phyloP scores from a whole-genome alignment of 495 filamentous ascomycete genomes.

The Hyaloscypha variabilis region DNA sequence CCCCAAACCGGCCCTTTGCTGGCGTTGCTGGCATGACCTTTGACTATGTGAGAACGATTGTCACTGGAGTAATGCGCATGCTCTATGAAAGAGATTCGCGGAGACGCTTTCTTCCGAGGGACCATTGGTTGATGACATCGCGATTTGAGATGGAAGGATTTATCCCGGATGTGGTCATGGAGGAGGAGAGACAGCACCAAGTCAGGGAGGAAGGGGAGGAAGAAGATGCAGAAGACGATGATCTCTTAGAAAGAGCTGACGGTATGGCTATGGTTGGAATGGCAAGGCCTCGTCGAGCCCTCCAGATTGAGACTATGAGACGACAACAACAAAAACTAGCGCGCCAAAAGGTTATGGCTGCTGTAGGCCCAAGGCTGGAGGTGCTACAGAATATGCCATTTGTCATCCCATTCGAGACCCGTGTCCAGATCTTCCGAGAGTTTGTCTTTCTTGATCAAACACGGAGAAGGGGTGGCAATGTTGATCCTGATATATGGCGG shows the following conservation, averaged over 20 bases:
- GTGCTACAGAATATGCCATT: constrained; percentile 97
- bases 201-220: constrained; percentile 54
- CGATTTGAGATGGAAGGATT: constrained; percentile 92
- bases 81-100: constrained; percentile 95
- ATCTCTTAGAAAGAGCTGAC: background rate
- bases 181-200: constrained; percentile 78
- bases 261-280: constrained; percentile 21
- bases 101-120: constrained; percentile 74
- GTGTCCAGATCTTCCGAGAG: constrained; percentile 92
- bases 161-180: constrained; percentile 80
- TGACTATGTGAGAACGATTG: constrained; percentile 75
- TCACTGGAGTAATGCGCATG: constrained; percentile 82
- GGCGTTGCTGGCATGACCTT: constrained; percentile 73
- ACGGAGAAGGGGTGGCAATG: constrained; percentile 70
- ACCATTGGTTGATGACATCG: constrained; percentile 94
- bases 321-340: constrained; percentile 65
- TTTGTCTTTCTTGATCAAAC: constrained; percentile 85
- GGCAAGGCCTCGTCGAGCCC: constrained; percentile 23
- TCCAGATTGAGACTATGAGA: constrained; percentile 48
- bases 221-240: constrained; percentile 41
- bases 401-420: constrained; percentile 88
- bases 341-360: constrained; percentile 67
- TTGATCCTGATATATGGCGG: constrained; percentile 82
- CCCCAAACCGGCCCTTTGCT: constrained; percentile 34
- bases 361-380: constrained; percentile 82